Conservation (phyloP, 2,329 filamentous ascomycete species). For the Fusarium heterosporum region DNA sequence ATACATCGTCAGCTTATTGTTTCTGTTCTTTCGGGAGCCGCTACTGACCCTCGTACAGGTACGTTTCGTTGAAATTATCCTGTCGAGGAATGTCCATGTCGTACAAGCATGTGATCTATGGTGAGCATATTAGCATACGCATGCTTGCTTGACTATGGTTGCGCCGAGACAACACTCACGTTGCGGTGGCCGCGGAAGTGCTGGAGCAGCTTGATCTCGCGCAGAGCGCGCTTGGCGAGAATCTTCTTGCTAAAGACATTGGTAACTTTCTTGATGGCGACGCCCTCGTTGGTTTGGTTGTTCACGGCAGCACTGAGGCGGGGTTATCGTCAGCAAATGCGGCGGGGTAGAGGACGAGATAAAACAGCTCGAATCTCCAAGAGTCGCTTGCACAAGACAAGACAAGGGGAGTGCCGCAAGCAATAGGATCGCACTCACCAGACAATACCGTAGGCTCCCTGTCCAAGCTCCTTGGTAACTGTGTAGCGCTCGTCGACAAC, state of each 20-base stretch:
- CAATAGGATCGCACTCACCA: slow-evolving; percentile 71
- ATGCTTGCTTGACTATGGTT: slow-evolving; percentile 4
- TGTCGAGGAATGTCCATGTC: slow-evolving; percentile 99
- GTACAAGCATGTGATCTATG: slow-evolving; percentile 95
- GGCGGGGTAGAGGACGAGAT: slow-evolving; percentile 45
- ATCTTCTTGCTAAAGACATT: slow-evolving; percentile 99
- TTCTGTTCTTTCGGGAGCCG: slow-evolving; percentile 16
- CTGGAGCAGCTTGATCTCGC: slow-evolving; percentile 98
- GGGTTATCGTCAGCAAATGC: slow-evolving; percentile 46
- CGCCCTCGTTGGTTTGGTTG: slow-evolving; percentile 88
- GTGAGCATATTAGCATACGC: slow-evolving; percentile 34
- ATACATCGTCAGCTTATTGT: slow-evolving; percentile 39
- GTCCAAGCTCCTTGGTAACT: slow-evolving; percentile 97
- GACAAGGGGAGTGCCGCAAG: slow-evolving; percentile 2
- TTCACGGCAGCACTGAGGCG: slow-evolving; percentile 86
- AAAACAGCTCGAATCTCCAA: slow-evolving; percentile 16
- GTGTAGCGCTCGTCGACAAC: slow-evolving; percentile 98
- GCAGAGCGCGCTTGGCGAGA: slow-evolving; percentile 93
- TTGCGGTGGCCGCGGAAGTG: slow-evolving; percentile 94
- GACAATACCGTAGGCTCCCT: slow-evolving; percentile 98
- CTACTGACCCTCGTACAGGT: slow-evolving; percentile 91
- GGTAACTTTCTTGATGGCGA: slow-evolving; percentile 99
- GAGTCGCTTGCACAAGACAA: slow-evolving; percentile 33
- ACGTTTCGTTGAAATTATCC: slow-evolving; percentile 98
- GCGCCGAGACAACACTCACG: slow-evolving; percentile 61